Base-by-base conservation (phyloP, 2,329 filamentous ascomycete species). In the Apiospora marii region DNA sequence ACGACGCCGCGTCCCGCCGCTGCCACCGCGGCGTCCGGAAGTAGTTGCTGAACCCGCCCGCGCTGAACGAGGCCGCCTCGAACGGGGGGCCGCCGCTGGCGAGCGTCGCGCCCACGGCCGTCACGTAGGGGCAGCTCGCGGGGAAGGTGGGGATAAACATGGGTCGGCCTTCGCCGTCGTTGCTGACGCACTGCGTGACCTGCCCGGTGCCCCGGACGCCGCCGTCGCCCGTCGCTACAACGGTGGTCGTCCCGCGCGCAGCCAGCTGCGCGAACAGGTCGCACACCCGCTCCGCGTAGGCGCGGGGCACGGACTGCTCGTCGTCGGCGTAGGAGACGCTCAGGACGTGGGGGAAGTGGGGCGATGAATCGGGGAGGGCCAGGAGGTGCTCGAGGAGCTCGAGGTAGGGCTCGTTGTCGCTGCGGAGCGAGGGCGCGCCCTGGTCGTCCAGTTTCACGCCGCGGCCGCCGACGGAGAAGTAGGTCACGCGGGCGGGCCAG, bases 271-370 rank as follows among this genome's bases (percentile, higher is more conserved):
- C 90, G 73, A 92, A 90, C 58, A 90, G 83, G 76, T 85, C 84
- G 82, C 92, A 93, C 4, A 89, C 88, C 19, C 86, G 83, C 64
- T 84, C 83, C 6, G 89, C 87, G 77, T 92, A 93, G 8, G 85
- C 83, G 22, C 81, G 79, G 0, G 91, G 91, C 0, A 93, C 85
- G 2, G 85, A 88, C 80, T 90, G 90, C 80, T 93, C 92, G 58
- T 90, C 84, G 74, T 93, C 91, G n/a, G 89, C 91, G 76, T 93
- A 93, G 0, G 90, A 92, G 14, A 89, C 90, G 46, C 86, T 87
- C 70, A 93, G 85, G 24, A 92, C 87, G 3, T 89, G 86, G 0
- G 92, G 91, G 0, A 93, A 82, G 24, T 87, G 79, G 1, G 16
- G 30, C 0, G 58, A 41, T 2, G 83, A 78, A 68, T 88, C 85